Base-by-base conservation (phyloP, 257 asterid genomes). In the Perilla frutescens region DNA sequence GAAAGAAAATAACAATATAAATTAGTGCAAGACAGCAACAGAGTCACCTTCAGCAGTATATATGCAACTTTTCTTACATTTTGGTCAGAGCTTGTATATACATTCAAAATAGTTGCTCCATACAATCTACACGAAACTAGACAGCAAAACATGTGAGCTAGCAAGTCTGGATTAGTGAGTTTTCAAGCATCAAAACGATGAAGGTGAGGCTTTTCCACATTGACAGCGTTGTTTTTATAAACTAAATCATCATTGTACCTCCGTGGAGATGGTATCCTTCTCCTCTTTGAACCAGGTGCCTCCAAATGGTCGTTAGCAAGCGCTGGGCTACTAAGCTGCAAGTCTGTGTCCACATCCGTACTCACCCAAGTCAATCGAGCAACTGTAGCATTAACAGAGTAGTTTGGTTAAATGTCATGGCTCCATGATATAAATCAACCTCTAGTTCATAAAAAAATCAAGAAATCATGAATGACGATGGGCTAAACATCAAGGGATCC, bases 281-380 rank as follows among this genome's bases (percentile, higher is more conserved):
- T 85, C 81, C 76, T 87, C 86, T 89, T 87, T 29, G 69, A 40
- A 69, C 41, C 68, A 40, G 74, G 61, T 63, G 79, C 72, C 26
- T 70, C 79, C 44, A 12, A 51, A 62, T 69, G 49, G n/a, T 53
- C 8, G 34, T 63, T 51, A n/a, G 72, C 75, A 8, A 57, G 75
- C 66, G 51, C 77, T 4, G 84, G 73, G 20, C 70, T 78, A 36
- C 86, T 81, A 13, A 72, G 82, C 70, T 84, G 88, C 62, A 83
- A 85, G 44, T 78, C 82, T 15, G 82, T 62, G 78, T 75, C 89
- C 75, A 77, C 89, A 12, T 84, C 80, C 4, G 81, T 71, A 71
- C 62, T 75, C 40, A 59, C 73, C 97, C 96, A 90, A 40, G 82
- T 70, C 66, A 84, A 34, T 13, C 87, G 87, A 62, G 62, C 15